Evolutionary conservation across 306 rosid genomes (phyloP), one percentile per base, ranked within the genome.

Genomic region (Quercus aquifolioides): DNA sequence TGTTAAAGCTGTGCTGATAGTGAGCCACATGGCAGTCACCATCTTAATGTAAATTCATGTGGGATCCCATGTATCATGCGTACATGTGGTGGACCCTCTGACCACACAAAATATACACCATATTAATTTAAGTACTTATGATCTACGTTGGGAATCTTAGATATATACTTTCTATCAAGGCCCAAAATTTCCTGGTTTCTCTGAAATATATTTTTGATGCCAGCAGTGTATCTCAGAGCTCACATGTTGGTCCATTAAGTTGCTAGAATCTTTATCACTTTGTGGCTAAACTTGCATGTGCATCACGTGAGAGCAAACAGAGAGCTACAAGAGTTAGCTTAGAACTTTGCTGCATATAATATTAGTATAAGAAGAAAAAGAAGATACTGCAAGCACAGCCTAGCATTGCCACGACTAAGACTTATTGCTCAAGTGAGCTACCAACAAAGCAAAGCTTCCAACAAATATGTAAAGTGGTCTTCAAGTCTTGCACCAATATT

Each of bases 201-300:
- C 54, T 49, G 54, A 49, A 49, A 10, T 49, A 49, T 49, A 3
- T 49, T 49, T 49, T 49, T 10, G 54, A 49, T 49, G 54, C 54
- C 17, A 49, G 54, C 2, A 2, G 14, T 35, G 5, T 43, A 56
- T 78, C 73, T 78, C 68, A 82, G 76, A 65, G 57, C 76, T 62
- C 81, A 11, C 85, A 71, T 58, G 70, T 71, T 57, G 79, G 81
- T 3, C 71, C 17, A 67, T 19, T 28, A 63, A 63, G 41, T 13
- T 3, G 69, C 69, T 25, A 26, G 69, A 28, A 14, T 26, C 68
- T 63, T 11, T 63, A 41, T 41, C 46, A 31, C 21, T 64, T 64
- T 69, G 81, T 35, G 35, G 57, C 69, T 60, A 28, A 23, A 23
- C 62, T 69, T 18, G 56, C 92, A 83, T 51, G 89, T 84, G 84